Evolutionary conservation across 768 basidiomycete species (phyloP).

Genomic region (Rhizopogon vulgaris): DNA sequence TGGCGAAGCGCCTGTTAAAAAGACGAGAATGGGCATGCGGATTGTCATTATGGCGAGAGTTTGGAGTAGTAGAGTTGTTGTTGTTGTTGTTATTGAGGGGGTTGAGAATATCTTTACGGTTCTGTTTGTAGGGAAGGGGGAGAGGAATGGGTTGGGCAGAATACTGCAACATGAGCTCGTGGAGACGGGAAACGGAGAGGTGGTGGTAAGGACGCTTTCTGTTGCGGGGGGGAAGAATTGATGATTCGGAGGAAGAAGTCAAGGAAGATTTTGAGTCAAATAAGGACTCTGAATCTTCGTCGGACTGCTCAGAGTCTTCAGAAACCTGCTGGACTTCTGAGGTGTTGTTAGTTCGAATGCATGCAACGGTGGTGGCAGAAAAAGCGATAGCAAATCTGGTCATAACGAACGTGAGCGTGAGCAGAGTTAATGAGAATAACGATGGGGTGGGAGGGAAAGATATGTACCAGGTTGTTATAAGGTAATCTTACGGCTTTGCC

Average conservation of each 20-base stretch:
- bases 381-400: constrained; percentile 17
- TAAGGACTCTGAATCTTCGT: neutral
- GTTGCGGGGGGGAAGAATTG: constrained; percentile 15
- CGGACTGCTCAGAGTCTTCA: constrained; percentile 3
- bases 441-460: constrained; percentile 4
- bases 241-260: constrained; percentile 29
- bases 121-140: constrained; percentile 23
- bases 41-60: constrained; percentile 22
- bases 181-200: constrained; percentile 23
- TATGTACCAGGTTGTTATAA: neutral
- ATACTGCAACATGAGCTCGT: constrained; percentile 56
- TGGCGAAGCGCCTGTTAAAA: constrained; percentile 30
- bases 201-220: constrained; percentile 25
- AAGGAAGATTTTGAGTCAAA: constrained; percentile 40
- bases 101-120: constrained; percentile 27
- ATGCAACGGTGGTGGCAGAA: constrained; percentile 29
- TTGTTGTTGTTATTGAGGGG: neutral
- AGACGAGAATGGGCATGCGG: constrained; percentile 17
- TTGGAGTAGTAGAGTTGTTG: constrained; percentile 1
- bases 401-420: neutral
- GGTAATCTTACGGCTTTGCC: neutral
- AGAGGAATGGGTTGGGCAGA: constrained; percentile 29
- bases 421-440: constrained; percentile 11
- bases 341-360: constrained; percentile 32
- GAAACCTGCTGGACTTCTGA: constrained; percentile 44